A percentile compares a stretch with the other conserved stretches of the same genome.
Conservation (phyloP, 495 filamentous ascomycete species). For the Aspergillus ostianus region DNA sequence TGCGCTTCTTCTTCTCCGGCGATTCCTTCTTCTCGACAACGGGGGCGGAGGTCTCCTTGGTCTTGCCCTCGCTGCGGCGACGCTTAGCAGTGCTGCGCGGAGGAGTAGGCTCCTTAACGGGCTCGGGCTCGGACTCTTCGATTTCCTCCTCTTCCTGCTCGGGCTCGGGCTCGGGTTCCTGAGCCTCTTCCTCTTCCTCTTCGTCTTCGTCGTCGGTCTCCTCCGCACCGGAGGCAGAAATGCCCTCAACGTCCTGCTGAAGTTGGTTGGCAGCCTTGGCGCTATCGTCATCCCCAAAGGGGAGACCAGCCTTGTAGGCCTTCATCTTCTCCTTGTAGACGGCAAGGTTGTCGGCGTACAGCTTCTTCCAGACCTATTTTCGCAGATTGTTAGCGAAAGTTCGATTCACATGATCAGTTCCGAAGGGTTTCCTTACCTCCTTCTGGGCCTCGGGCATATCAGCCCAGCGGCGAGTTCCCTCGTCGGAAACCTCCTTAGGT, state of each 20-base stretch:
- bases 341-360: slow-evolving; percentile 73
- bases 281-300: slow-evolving; percentile 49
- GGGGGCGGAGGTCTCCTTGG: slow-evolving; percentile 42
- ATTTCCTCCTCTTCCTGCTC: slow-evolving; percentile 41
- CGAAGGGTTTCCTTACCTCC: slow-evolving; percentile 48
- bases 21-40: slow-evolving; percentile 18
- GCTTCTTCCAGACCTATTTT: slow-evolving; percentile 64
- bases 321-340: slow-evolving; percentile 69
- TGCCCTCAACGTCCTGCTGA: slow-evolving; percentile 56
- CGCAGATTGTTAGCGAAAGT: slow-evolving; percentile 12
- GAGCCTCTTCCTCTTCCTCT: slow-evolving; percentile 43
- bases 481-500: slow-evolving; percentile 76
- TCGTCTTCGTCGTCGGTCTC: slow-evolving; percentile 39
- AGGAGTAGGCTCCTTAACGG: slow-evolving; percentile 55
- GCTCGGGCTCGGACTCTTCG: slow-evolving; percentile 28
- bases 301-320: slow-evolving; percentile 62
- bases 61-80: slow-evolving; percentile 46
- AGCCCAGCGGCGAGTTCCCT: slow-evolving; percentile 80
- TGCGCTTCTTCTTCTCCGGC: slow-evolving; percentile 36
- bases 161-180: slow-evolving; percentile 28
- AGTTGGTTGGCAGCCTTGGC: slow-evolving; percentile 58
- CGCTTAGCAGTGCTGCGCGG: slow-evolving; percentile 45
- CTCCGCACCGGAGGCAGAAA: slow-evolving; percentile 43
- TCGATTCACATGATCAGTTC: background rate
- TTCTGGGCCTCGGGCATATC: slow-evolving; percentile 71